Evolutionary conservation across 1,284 basidiomycete genomes (phyloP).

Genomic region (Microstroma glucosiphilum): DNA sequence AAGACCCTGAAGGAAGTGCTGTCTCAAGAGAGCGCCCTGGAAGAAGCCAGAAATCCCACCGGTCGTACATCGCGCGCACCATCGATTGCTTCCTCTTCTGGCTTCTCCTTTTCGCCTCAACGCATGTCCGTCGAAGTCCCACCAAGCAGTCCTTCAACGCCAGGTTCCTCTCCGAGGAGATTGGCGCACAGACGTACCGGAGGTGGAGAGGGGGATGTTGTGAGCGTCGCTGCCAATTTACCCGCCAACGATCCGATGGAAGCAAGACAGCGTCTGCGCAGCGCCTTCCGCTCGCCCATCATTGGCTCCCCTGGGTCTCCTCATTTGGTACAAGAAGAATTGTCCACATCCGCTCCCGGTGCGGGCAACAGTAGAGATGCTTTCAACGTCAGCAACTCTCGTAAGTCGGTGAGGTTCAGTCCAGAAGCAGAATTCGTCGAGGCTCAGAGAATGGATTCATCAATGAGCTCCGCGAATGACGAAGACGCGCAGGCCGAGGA

Average conservation of each 20-base stretch:
- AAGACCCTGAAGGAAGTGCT: no score
- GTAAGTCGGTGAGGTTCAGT: background rate
- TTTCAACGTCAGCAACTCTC: background rate
- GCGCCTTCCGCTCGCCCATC: background rate
- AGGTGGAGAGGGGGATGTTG: background rate
- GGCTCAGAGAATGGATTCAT: background rate
- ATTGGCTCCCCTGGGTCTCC: no score
- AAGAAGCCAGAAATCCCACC: no score
- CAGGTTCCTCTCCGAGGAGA: background rate
- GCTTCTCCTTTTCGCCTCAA: conserved; percentile 2
- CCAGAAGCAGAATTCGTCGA: background rate
- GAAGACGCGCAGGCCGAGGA: background rate
- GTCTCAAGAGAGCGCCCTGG: no score
- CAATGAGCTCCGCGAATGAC: background rate
- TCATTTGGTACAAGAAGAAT: no score
- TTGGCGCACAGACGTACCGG: background rate
- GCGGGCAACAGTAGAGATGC: background rate
- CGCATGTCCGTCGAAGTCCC: background rate
- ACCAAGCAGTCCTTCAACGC: background rate
- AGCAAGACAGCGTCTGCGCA: background rate
- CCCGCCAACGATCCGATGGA: background rate
- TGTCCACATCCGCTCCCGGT: no score
- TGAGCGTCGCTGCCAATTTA: background rate
- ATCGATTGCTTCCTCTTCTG: background rate
- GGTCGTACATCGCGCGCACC: no score